Evolutionary conservation across 73 alveolate species (phyloP), one percentile per base, ranked within the genome.

Genomic region (Tetrahymena thermophila): DNA sequence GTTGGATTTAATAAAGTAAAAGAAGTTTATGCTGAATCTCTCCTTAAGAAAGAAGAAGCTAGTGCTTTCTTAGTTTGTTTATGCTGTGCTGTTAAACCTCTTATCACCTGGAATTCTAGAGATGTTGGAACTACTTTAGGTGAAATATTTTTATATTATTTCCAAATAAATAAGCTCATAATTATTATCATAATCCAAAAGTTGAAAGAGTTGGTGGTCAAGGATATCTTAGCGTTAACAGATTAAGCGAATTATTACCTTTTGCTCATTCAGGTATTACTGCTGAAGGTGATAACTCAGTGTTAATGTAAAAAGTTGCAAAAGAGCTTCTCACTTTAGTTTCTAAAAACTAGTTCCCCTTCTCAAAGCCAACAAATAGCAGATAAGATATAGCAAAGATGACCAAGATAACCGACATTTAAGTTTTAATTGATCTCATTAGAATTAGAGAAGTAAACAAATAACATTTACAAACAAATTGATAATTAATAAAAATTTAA

Each of bases 201-300:
- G 89, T 71, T 71, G 89, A 71, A 71, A 71, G 89, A 71, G 94
- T 85, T 25, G 94, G 57, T 38, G 57, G 57, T 35, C 95, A 97
- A 94, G 98, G 98, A 21, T 97, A 93, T 94, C 85, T 97, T 6
- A 95, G 97, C 21, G 95, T 94, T 93, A 97, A 97, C 44, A 40
- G 96, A 31, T 93, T 97, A 28, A 97, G 97, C 8, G 96, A 84
- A 38, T 56, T 85, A 37, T 14, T 89, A 5, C 95, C 96, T 31
- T 56, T 93, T 19, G 96, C 98, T 85, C 98, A 97, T 85, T 97
- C 98, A 56, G 98, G 97, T 34, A 97, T 97, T 95, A 97, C 98
- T 19, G 98, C 98, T 4, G 98, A 97, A 83, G 98, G 98, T 16
- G 98, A 97, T 94, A 96, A 96, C 95, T 40, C 96, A 7, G 98